Conservation (phyloP, 2,329 filamentous ascomycete genomes). For the Pseudohalonectria lignicola region DNA sequence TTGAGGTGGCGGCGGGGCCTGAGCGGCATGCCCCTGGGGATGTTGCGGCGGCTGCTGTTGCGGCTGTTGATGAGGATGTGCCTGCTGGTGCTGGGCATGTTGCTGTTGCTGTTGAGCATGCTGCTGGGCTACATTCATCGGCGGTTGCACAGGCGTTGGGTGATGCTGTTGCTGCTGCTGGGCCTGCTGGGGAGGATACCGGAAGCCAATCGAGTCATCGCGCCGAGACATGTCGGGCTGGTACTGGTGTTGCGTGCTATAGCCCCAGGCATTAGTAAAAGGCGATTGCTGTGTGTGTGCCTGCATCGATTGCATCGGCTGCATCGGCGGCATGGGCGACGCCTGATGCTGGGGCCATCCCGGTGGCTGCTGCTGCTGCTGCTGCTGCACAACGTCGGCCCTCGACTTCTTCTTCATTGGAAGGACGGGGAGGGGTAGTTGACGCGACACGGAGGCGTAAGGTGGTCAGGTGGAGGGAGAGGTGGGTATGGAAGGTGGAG, state of each 20-base stretch:
- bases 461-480: conserved; percentile 1
- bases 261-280: conserved; percentile 27
- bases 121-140: conserved; percentile 23
- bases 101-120: conserved; percentile 20
- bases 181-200: conserved; percentile 14
- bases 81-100: conserved; percentile 13
- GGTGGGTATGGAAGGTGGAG: neutral
- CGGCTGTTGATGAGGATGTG: conserved; percentile 12
- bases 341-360: conserved; percentile 11
- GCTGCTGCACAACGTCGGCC: conserved; percentile 10
- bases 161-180: conserved; percentile 16
- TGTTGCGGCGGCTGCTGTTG: conserved; percentile 25
- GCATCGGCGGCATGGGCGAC: conserved; percentile 15
- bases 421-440: conserved; percentile 1
- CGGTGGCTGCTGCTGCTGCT: conserved; percentile 4
- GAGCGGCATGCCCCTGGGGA: conserved; percentile 18
- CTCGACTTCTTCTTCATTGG: conserved; percentile 13
- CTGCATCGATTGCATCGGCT: conserved; percentile 11
- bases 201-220: conserved; percentile 15
- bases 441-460: neutral
- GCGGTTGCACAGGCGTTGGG: conserved; percentile 20
- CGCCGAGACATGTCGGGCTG: conserved; percentile 30
- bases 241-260: conserved; percentile 30
- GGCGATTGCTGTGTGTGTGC: conserved; percentile 13
- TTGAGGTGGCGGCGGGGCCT: conserved; percentile 15